Percentiles rank a stretch among this genome's conserved stretches.
phyloP scores from a whole-genome alignment of 179 eudicot species.

The Spergularia azorica region DNA sequence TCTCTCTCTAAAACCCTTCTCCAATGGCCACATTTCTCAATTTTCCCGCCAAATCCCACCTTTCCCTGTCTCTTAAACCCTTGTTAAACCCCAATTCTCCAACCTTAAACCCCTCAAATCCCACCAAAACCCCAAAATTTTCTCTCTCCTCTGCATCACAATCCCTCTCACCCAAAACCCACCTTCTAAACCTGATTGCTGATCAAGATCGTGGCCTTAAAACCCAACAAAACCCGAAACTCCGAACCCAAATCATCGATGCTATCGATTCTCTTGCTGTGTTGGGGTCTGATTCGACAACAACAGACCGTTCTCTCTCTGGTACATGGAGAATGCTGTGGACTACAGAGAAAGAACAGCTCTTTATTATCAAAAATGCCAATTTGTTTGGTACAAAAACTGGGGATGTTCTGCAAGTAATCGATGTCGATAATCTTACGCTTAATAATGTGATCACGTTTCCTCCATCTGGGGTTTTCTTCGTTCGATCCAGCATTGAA shows the following conservation, averaged over 20 bases:
- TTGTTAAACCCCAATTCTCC: slow-evolving; percentile 2
- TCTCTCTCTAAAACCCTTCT: neutral
- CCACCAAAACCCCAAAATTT: slow-evolving; percentile 39
- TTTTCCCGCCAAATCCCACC: slow-evolving; percentile 50
- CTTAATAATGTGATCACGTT: slow-evolving; percentile 86
- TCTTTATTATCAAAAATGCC: slow-evolving; percentile 72
- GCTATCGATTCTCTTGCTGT: slow-evolving; percentile 62
- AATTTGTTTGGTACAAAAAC: slow-evolving; percentile 61
- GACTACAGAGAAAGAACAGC: slow-evolving; percentile 96
- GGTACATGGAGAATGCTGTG: slow-evolving; percentile 94
- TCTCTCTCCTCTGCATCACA: slow-evolving; percentile 60
- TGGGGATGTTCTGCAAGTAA: slow-evolving; percentile 86
- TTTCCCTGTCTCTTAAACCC: slow-evolving; percentile 25
- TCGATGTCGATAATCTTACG: slow-evolving; percentile 58
- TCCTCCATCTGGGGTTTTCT: slow-evolving; percentile 89
- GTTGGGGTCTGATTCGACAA: slow-evolving; percentile 47
- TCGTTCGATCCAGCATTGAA: slow-evolving; percentile 76
- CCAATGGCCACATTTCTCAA: slow-evolving; percentile 32
- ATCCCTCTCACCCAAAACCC: slow-evolving; percentile 57
- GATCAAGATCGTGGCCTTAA: slow-evolving; percentile 89
- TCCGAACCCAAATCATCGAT: slow-evolving; percentile 53
- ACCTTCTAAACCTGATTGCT: slow-evolving; percentile 72
- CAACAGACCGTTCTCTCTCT: slow-evolving; percentile 65
- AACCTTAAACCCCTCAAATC: slow-evolving; percentile 30
- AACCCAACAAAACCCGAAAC: slow-evolving; percentile 63